Evolutionary conservation across 306 rosid species (phyloP).

Genomic region (Mucuna pruriens): DNA sequence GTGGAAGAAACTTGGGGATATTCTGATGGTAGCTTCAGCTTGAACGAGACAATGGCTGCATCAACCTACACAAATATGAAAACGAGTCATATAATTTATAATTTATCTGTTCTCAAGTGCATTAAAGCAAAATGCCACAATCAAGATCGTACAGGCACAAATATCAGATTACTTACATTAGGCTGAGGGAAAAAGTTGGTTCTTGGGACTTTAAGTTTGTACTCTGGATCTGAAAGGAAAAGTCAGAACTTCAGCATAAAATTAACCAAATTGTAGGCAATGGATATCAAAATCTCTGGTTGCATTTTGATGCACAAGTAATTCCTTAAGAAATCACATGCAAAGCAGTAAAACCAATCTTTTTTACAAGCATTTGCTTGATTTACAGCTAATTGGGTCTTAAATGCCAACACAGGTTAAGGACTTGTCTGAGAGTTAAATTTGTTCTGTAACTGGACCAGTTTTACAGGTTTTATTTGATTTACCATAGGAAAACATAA

Average conservation of each 20-base stretch:
- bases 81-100: neutral
- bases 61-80: constrained; percentile 69
- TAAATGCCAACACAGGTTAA: neutral
- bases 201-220: constrained; percentile 76
- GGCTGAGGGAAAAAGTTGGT: constrained; percentile 92
- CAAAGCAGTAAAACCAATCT: constrained; percentile 3
- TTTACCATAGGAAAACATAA: neutral
- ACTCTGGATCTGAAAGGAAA: constrained; percentile 70
- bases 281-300: constrained; percentile 16
- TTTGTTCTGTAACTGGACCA: neutral
- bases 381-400: neutral
- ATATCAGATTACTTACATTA: constrained; percentile 62
- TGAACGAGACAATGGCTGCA: constrained; percentile 88
- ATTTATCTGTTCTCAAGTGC: constrained; percentile 4
- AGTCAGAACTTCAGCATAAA: constrained; percentile 36
- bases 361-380: neutral
- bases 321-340: neutral
- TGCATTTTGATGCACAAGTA: constrained; percentile 26
- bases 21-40: constrained; percentile 67
- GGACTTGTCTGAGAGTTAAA: neutral
- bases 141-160: neutral
- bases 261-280: neutral
- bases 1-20: constrained; percentile 76
- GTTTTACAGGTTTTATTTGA: neutral
- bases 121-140: constrained; percentile 9